phyloP scores from a whole-genome alignment of 306 rosid genomes.

The Vigna angularis region DNA sequence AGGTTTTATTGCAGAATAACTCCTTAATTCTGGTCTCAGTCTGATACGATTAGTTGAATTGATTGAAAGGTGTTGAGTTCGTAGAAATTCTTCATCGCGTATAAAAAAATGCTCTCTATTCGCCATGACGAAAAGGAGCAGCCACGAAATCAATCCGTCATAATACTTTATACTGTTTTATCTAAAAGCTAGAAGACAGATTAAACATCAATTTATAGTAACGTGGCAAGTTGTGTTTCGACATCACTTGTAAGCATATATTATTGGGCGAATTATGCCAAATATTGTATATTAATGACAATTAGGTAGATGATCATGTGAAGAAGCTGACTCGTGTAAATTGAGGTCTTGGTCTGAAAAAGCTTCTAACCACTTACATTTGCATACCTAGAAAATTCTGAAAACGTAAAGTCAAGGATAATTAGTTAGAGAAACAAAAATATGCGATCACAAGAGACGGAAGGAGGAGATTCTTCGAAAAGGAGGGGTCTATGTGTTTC shows the following conservation, averaged over 20 bases:
- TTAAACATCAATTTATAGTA: constrained; percentile 36
- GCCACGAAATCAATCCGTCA: background rate
- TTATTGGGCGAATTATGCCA: constrained; percentile 40
- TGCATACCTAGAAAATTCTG: background rate
- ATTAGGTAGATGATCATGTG: constrained; percentile 34
- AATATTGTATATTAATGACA: constrained; percentile 2
- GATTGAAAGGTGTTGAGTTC: constrained; percentile 15
- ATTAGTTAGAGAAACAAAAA: constrained; percentile 27
- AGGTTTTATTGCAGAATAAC: background rate
- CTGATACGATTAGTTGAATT: constrained; percentile 30
- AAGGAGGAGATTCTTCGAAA: constrained; percentile 23
- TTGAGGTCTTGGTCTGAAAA: constrained; percentile 17
- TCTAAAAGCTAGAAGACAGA: constrained; percentile 50
- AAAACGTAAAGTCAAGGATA: constrained; percentile 9
- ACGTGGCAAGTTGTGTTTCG: constrained; percentile 35
- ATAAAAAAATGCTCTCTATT: constrained; percentile 29
- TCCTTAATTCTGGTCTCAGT: constrained; percentile 9
- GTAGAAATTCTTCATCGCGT: constrained; percentile 26
- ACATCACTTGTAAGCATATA: constrained; percentile 20
- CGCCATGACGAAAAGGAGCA: constrained; percentile 6
- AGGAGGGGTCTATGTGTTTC: constrained; percentile 64
- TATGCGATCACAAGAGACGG: constrained; percentile 36
- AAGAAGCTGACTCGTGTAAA: constrained; percentile 35
- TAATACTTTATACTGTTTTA: constrained; percentile 41
- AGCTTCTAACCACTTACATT: constrained; percentile 28